phyloP scores from a whole-genome alignment of 768 basidiomycete species.

The Exidia glandulosa region DNA sequence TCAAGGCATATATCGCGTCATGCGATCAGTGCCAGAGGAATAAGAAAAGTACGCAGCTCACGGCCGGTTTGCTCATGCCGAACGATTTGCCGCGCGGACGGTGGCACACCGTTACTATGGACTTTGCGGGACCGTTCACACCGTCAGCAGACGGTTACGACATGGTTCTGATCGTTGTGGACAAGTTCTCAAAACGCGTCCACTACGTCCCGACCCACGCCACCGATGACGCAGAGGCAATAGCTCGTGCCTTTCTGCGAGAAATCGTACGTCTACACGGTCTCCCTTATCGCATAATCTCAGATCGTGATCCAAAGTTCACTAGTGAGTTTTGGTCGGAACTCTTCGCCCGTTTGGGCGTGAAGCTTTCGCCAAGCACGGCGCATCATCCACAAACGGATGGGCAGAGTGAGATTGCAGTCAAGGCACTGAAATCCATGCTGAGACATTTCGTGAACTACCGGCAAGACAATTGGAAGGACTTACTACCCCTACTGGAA shows the following conservation, averaged over 20 bases:
- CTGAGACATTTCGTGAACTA: conserved; percentile 6
- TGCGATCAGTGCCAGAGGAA: conserved; percentile 22
- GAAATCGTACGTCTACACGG: conserved; percentile 17
- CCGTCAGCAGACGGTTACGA: not conserved
- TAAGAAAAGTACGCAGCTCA: conserved; percentile 15
- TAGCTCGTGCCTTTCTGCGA: conserved; percentile 13
- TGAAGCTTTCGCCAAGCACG: conserved; percentile 17
- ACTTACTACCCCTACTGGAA: conserved; percentile 19
- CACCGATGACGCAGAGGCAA: not conserved
- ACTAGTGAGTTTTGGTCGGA: conserved; percentile 21
- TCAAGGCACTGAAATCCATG: conserved; percentile 4
- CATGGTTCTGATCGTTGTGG: not conserved
- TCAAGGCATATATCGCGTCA: conserved; percentile 20
- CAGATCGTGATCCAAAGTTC: conserved; percentile 24
- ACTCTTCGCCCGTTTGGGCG: conserved; percentile 12
- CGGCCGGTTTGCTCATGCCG: not conserved
- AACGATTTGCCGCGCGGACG: not conserved
- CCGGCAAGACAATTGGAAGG: conserved; percentile 23
- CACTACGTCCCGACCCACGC: not conserved
- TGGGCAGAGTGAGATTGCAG: conserved; percentile 19
- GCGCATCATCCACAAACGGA: conserved; percentile 31
- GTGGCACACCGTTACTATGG: not conserved
- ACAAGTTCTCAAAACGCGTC: not conserved
- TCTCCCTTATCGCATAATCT: conserved; percentile 18
- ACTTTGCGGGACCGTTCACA: not conserved